Evolutionary conservation across 129 eudicot species (phyloP), one percentile per base, ranked within the genome.

Genomic region (Flaveria robusta): DNA sequence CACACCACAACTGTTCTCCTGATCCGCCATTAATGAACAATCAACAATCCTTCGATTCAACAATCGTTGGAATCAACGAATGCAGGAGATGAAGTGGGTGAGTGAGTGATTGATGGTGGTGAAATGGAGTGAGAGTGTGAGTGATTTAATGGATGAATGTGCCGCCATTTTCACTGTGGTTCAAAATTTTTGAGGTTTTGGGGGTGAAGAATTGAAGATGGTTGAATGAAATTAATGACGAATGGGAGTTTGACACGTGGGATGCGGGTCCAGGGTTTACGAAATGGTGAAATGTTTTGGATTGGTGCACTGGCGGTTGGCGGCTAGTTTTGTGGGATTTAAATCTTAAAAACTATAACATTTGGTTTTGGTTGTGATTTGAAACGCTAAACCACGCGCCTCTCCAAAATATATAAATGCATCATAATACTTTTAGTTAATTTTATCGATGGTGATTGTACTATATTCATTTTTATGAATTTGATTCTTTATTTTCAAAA

Each of bases 161-260:
- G 85, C 87, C 90, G 89, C 89, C 89, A 86, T 73, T 83, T 86
- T 75, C 19, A 56, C 12, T 78, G 9, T 59, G 73, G 42, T 77
- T 72, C 13, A 3, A 68, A 81, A 26, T 3, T 7, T 59, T 67
- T 66, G 37, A 66, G 83, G 62, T 55, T 80, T 68, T 70, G 68
- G 68, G 49, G 52, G 14, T 66, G 76, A 60, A 70, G 73, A 5
- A 29, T 37, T 31, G 56, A 37, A 70, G 70, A 45, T 13, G 3
- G 26, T 79, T 71, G 63, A 31, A 22, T 79, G 70, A 60, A 79
- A 41, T 0, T 71, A 68, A 71, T 79, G 58, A 26, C 74, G 74
- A 76, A 76, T 76, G 54, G 66, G 74, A 42, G 1, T 24, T 50
- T 76, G 66, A 66, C 80, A 76, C 80, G 80, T 76, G 39, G 7